These are phyloP conservation scores for Starmerella davenportii DNA, from an alignment of 805 yeast genomes.

Conservation along the genomic window DNA sequence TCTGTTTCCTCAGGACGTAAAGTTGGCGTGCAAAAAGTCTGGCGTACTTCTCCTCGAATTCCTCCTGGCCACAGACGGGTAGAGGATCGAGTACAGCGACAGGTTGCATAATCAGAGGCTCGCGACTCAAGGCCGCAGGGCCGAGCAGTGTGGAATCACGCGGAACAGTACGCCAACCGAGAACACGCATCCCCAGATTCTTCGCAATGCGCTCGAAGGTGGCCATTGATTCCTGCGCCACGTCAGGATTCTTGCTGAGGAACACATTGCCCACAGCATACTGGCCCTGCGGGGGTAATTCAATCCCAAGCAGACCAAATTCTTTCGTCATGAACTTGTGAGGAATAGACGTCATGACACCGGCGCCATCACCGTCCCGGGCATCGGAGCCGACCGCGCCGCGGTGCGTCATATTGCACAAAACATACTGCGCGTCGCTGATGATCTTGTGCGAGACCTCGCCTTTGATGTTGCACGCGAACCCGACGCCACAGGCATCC, in stretches of 20 bases:
- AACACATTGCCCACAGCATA: slow-evolving; percentile 92
- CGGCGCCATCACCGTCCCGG: slow-evolving; percentile 97
- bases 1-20: slow-evolving; percentile 71
- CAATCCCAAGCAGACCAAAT: slow-evolving; percentile 50
- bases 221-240: slow-evolving; percentile 47
- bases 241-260: slow-evolving; percentile 66
- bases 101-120: slow-evolving; percentile 87
- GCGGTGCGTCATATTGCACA: slow-evolving; percentile 96
- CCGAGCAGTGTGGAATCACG: slow-evolving; percentile 88
- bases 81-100: slow-evolving; percentile 50
- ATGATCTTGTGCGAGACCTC: slow-evolving; percentile 74
- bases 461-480: slow-evolving; percentile 88
- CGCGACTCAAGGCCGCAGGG: slow-evolving; percentile 84
- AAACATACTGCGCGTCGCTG: slow-evolving; percentile 64
- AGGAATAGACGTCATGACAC: slow-evolving; percentile 82
- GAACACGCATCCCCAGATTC: slow-evolving; percentile 57
- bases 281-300: slow-evolving; percentile 62
- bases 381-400: slow-evolving; percentile 96
- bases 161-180: slow-evolving; percentile 93
- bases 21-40: slow-evolving; percentile 64
- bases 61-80: slow-evolving; percentile 25
- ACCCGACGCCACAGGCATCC: slow-evolving; percentile 98
- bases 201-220: slow-evolving; percentile 70
- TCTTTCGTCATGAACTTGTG: slow-evolving; percentile 75
- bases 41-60: slow-evolving; percentile 36